Evolutionary conservation across 306 rosid species (phyloP).

Genomic region (Cucumis sativus): DNA sequence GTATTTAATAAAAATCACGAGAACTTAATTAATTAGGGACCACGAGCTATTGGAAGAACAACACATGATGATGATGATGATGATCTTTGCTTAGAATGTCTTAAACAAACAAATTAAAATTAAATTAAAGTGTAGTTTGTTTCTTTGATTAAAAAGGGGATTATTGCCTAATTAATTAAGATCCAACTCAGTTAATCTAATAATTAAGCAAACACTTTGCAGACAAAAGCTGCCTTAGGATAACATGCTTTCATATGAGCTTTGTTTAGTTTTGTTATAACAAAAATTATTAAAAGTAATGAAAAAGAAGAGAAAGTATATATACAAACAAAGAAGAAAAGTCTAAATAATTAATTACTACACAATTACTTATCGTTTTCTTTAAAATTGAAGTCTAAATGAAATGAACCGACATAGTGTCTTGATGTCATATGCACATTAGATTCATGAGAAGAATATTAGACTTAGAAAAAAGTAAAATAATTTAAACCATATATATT

Average conservation of each 20-base stretch:
- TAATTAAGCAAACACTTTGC: neutral
- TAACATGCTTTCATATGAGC: slow-evolving; percentile 9
- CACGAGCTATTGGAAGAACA: neutral
- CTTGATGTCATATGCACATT: too few species aligned
- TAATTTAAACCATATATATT: too few species aligned
- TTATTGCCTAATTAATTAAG: slow-evolving; percentile 1
- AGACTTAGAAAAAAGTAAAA: too few species aligned
- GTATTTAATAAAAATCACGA: neutral
- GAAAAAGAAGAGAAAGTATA: neutral
- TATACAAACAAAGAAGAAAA: neutral
- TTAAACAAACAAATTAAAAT: neutral
- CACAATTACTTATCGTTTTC: neutral
- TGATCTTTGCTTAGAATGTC: neutral
- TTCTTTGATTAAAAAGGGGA: neutral
- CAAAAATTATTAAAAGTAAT: neutral
- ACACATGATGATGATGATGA: neutral
- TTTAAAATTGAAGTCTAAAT: neutral
- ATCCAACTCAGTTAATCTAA: slow-evolving; percentile 7
- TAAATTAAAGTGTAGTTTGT: neutral
- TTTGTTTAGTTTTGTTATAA: neutral
- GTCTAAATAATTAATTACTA: neutral
- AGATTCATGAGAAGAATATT: too few species aligned
- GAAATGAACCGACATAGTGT: neutral
- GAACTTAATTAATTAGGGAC: neutral
- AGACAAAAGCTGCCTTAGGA: slow-evolving; percentile 14